Conservation (phyloP, 345 rosid species). For the Orychophragmus violaceus region DNA sequence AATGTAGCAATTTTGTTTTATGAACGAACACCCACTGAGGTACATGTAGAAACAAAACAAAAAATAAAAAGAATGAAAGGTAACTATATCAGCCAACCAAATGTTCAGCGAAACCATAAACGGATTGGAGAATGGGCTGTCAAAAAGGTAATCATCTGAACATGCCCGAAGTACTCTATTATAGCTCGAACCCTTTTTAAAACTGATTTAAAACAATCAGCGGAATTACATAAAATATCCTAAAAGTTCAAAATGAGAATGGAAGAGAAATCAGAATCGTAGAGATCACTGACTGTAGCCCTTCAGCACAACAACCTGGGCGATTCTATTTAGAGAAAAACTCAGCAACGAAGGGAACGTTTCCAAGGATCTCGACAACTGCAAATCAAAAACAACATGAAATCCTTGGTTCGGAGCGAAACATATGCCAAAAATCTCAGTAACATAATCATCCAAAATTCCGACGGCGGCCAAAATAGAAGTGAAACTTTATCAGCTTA, state of each 20-base stretch:
- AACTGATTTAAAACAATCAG: too few species aligned
- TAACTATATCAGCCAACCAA: not conserved
- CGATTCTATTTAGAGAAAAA: constrained; percentile 60
- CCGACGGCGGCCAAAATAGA: too few species aligned
- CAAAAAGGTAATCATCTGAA: constrained; percentile 31
- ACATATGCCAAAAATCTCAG: not conserved
- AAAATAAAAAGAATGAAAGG: constrained; percentile 9
- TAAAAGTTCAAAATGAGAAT: too few species aligned
- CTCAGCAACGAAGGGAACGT: constrained; percentile 73
- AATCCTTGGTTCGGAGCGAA: not conserved
- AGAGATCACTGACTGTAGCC: constrained; percentile 46
- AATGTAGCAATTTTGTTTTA: constrained; percentile 71
- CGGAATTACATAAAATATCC: too few species aligned
- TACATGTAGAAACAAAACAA: constrained; percentile 47
- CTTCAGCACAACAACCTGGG: constrained; percentile 46
- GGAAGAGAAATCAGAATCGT: not conserved
- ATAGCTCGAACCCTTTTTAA: too few species aligned
- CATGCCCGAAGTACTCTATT: constrained; percentile 88
- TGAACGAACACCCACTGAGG: constrained; percentile 41
- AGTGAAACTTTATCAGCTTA: too few species aligned
- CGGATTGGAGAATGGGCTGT: not conserved
- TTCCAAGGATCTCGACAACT: constrained; percentile 76
- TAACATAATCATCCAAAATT: too few species aligned
- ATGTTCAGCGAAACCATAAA: not conserved
- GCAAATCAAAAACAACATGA: constrained; percentile 19